Conservation (phyloP, 2,329 filamentous ascomycete genomes). For the Ciborinia camelliae region DNA sequence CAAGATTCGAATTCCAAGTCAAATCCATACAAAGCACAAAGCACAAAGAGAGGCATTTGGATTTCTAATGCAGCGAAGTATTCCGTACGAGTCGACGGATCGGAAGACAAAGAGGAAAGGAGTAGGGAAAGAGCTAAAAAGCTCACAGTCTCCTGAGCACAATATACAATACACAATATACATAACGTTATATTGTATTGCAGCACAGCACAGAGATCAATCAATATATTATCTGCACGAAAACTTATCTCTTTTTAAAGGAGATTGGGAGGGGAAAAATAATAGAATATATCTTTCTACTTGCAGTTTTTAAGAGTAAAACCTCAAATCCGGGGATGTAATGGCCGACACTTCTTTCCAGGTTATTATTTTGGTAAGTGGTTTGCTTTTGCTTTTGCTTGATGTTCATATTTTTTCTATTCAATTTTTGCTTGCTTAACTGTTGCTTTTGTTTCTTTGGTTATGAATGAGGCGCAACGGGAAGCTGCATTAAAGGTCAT, state of each 20-base stretch:
- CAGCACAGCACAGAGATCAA: not conserved
- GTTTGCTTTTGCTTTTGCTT: not conserved
- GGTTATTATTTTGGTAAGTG: constrained; percentile 70
- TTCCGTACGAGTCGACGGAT: not conserved
- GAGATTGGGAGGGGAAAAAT: no score
- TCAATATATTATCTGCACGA: not conserved
- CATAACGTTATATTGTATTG: not conserved
- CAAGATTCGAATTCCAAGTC: no score
- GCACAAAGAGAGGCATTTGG: not conserved
- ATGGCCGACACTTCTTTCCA: constrained; percentile 47
- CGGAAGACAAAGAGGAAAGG: not conserved
- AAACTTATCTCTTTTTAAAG: not conserved
- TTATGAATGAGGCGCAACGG: not conserved
- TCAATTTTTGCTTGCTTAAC: not conserved
- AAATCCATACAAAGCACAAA: not conserved
- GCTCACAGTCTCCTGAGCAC: not conserved
- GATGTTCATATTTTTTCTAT: not conserved
- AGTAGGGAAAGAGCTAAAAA: not conserved
- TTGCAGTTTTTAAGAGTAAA: no score
- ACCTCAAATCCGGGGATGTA: no score
- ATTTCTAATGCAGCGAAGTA: not conserved
- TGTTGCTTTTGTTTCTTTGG: not conserved
- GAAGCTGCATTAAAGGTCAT: not conserved
- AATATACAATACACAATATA: no score
- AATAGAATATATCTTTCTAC: no score